Percentiles rank a stretch among this genome's conserved stretches.
phyloP scores from a whole-genome alignment of 192 early-diverging fungal species.

The Thoreauomyces humboldtii region DNA sequence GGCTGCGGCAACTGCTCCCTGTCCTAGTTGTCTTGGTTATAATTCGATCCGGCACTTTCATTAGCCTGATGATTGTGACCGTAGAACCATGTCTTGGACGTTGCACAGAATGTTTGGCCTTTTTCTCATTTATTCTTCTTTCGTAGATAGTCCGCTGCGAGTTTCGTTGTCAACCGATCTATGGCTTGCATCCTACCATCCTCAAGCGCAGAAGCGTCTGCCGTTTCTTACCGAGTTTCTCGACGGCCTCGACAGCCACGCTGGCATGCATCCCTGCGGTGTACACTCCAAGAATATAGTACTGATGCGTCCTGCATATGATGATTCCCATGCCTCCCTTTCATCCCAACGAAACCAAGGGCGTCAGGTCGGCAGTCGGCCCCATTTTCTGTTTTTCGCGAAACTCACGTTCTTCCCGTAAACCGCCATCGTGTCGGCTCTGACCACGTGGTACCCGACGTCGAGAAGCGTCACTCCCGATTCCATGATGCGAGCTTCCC shows the following conservation, averaged over 20 bases:
- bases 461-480: slow-evolving; percentile 44
- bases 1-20: too few relatives aligned
- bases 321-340: slow-evolving; percentile 49
- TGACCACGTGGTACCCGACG: slow-evolving; percentile 39
- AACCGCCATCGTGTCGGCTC: slow-evolving; percentile 45
- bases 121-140: slow-evolving; percentile 57
- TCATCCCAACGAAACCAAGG: background rate
- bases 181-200: background rate
- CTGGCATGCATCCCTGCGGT: slow-evolving; percentile 51
- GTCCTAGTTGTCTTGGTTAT: too few relatives aligned
- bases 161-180: background rate
- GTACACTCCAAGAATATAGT: slow-evolving; percentile 52
- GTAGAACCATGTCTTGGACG: too few relatives aligned
- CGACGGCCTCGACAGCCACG: slow-evolving; percentile 53
- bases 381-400: background rate
- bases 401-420: slow-evolving; percentile 51
- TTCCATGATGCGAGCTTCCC: slow-evolving; percentile 45
- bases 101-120: background rate
- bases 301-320: slow-evolving; percentile 39
- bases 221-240: slow-evolving; percentile 51
- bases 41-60: too few relatives aligned
- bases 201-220: background rate
- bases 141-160: slow-evolving; percentile 45
- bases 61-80: too few relatives aligned
- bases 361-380: background rate